Percentiles rank a stretch among this genome's conserved stretches.
These are phyloP conservation scores for Metschnikowia peoriensis DNA, from an alignment of 805 yeast genomes.

Conservation along the genomic window DNA sequence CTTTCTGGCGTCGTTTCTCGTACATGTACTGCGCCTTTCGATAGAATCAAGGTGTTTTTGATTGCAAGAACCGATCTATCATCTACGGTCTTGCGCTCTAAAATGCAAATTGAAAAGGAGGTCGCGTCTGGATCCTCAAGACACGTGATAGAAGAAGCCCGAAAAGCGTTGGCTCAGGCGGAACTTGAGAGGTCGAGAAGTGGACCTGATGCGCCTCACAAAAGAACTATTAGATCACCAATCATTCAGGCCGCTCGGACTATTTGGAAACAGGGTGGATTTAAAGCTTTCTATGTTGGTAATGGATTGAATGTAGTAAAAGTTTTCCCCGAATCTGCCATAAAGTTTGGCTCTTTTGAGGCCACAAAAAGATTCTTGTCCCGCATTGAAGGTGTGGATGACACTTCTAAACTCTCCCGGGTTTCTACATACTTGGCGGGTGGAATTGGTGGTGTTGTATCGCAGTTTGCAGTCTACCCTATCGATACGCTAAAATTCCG, in stretches of 20 bases:
- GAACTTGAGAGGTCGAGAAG: constrained; percentile 29
- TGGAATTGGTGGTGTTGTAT: constrained; percentile 92
- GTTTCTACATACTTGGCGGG: constrained; percentile 87
- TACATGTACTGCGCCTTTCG: constrained; percentile 96
- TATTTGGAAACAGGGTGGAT: constrained; percentile 84
- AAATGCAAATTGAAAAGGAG: constrained; percentile 38
- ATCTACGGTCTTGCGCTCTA: constrained; percentile 64
- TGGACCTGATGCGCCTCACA: constrained; percentile 40
- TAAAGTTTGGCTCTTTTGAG: constrained; percentile 95
- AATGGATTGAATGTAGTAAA: constrained; percentile 91
- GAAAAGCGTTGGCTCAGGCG: constrained; percentile 27
- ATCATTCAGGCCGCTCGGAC: constrained; percentile 76
- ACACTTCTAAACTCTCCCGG: constrained; percentile 67
- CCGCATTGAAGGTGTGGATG: constrained; percentile 69
- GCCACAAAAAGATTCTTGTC: constrained; percentile 76
- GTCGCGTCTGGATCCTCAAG: constrained; percentile 36
- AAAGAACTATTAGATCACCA: constrained; percentile 62
- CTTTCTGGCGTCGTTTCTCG: constrained; percentile 93
- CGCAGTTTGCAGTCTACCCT: constrained; percentile 93
- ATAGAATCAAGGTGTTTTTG: constrained; percentile 87
- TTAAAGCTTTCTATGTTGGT: constrained; percentile 87
- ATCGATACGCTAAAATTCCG: constrained; percentile 93
- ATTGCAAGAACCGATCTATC: constrained; percentile 86
- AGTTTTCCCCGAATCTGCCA: constrained; percentile 96
- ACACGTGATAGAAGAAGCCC: constrained; percentile 35